Percentiles rank a stretch among this genome's conserved stretches.
Conservation (phyloP, 345 rosid genomes). For the Melastoma malabathricum region DNA sequence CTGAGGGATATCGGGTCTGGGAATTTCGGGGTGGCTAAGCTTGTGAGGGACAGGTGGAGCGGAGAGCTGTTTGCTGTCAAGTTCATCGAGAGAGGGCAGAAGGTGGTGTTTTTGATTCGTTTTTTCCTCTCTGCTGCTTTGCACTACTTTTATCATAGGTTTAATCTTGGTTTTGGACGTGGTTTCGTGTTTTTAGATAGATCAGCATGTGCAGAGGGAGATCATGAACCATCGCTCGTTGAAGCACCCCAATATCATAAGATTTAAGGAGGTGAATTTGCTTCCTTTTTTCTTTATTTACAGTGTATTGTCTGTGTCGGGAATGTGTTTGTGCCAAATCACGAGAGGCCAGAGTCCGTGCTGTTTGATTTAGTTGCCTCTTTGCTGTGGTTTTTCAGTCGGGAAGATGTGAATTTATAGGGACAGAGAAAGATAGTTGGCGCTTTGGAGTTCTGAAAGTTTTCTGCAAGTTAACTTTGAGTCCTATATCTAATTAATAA, state of each 20-base stretch:
- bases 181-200: slow-evolving; percentile 36
- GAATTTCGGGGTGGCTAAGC: slow-evolving; percentile 83
- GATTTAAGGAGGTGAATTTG: slow-evolving; percentile 60
- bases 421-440: too few species aligned
- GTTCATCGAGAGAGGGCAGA: slow-evolving; percentile 71
- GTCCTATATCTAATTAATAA: too few species aligned
- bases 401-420: too few species aligned
- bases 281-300: neutral
- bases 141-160: neutral
- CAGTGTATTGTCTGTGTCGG: too few species aligned
- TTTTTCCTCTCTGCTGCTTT: neutral
- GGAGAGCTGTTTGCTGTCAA: slow-evolving; percentile 62
- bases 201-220: slow-evolving; percentile 92
- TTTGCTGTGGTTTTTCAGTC: too few species aligned
- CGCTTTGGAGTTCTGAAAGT: too few species aligned
- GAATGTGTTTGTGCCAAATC: too few species aligned
- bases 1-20: slow-evolving; percentile 80
- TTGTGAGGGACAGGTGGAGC: slow-evolving; percentile 48
- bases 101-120: slow-evolving; percentile 22
- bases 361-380: too few species aligned
- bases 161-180: neutral
- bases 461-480: too few species aligned
- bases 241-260: slow-evolving; percentile 75
- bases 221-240: slow-evolving; percentile 87
- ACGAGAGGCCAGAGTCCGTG: too few species aligned